Evolutionary conservation across 1,284 basidiomycete species (phyloP), one percentile per base, ranked within the genome.

Genomic region (Naganishia sp.): DNA sequence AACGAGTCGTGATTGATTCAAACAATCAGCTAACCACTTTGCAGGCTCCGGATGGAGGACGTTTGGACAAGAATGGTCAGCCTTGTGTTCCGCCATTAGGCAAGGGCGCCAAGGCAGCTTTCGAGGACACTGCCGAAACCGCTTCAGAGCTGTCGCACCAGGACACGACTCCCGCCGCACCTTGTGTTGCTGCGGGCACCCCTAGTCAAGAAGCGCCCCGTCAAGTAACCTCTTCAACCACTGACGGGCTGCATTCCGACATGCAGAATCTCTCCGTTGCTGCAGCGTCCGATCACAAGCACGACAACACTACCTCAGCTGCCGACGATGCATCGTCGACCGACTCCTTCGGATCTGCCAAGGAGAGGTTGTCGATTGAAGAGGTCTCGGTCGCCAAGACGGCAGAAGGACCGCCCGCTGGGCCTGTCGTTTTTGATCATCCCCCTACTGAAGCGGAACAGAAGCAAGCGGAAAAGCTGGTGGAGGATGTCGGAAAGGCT

Each of bases 51-150:
- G 76, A 79, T 63, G 79, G 79, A 11, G 70, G 70, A 6, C 75
- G 79, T 9, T 64, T 76, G 11, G 74, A 77, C 70, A 63, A 69
- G 33, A 64, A 77, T n/a, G 78, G 77, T 21, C 67, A 75, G 52
- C 44, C 60, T 9, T 75, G 72, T 61, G 61, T 74, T 65, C 77
- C 79, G 0, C 74, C 76, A 4, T 64, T 73, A 10, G 79, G 79
- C 3, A 78, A 78, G 71, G 79, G 79, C 43, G 75, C 77, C 65
- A 69, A 73, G 55, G 76, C 76, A 36, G 78, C 78, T 18, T 60
- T 71, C 15, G 53, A 54, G 18, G 33, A 28, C 2, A 31, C 31
- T 21, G 61, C 54, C 6, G 46, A 28, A 16, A 57, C 59, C 16
- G 33, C 54, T n/a, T 42, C 55, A 2, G 66, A 55, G 15, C 15